Percentiles rank a stretch among this genome's conserved stretches.
Conservation (phyloP, 2,329 filamentous ascomycete species). For the Claviceps monticola region DNA sequence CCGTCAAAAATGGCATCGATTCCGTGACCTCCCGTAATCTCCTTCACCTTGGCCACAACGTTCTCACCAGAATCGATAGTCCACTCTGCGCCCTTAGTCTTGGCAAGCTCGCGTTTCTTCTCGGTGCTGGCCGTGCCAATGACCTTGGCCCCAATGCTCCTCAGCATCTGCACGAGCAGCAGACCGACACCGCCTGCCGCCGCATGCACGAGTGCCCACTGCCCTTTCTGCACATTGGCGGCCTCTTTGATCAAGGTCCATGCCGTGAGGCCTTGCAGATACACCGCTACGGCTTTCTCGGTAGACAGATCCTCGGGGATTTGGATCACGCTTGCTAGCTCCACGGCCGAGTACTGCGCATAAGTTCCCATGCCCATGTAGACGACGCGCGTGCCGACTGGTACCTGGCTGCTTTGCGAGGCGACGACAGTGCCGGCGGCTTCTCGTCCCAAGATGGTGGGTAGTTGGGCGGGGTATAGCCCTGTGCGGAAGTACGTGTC, state of each 20-base stretch:
- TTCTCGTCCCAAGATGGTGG: constrained; percentile 69
- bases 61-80: constrained; percentile 55
- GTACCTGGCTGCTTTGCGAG: constrained; percentile 41
- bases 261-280: constrained; percentile 76
- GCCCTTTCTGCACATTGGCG: constrained; percentile 58
- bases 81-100: constrained; percentile 55
- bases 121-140: constrained; percentile 66
- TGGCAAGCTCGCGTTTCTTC: constrained; percentile 60
- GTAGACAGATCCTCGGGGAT: constrained; percentile 49
- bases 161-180: constrained; percentile 62
- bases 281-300: constrained; percentile 50
- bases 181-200: constrained; percentile 72
- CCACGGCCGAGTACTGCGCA: constrained; percentile 40
- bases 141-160: constrained; percentile 55
- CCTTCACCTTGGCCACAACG: constrained; percentile 43
- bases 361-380: constrained; percentile 46
- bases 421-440: constrained; percentile 57
- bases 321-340: constrained; percentile 40
- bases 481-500: constrained; percentile 85
- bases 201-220: constrained; percentile 75
- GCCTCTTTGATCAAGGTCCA: constrained; percentile 67
- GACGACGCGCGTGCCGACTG: constrained; percentile 56
- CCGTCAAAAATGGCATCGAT: constrained; percentile 72
- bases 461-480: constrained; percentile 60
- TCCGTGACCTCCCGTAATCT: constrained; percentile 60